Conservation (phyloP, 202 grass and related monocot genomes). For the Elaeis oleifera region DNA sequence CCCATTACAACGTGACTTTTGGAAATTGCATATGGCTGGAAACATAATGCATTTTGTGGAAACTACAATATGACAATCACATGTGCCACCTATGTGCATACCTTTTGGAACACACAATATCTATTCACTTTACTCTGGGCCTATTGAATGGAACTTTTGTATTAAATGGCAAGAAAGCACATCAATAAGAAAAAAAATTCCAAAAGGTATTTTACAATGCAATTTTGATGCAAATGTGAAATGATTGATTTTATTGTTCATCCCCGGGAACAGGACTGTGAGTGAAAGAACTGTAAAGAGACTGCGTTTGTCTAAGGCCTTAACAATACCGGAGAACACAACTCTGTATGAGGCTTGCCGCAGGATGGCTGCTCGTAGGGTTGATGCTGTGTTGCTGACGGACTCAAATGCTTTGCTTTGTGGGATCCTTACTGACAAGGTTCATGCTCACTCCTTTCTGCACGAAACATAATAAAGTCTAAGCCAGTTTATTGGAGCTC, state of each 20-base stretch:
- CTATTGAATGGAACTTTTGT: no score
- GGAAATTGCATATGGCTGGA: no score
- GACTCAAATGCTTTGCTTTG: slow-evolving; percentile 90
- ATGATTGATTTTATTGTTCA: not conserved
- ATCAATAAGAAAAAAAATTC: no score
- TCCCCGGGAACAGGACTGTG: slow-evolving; percentile 23
- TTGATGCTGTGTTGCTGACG: slow-evolving; percentile 77
- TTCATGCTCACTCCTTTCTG: slow-evolving; percentile 25
- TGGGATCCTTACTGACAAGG: slow-evolving; percentile 98
- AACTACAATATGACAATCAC: no score
- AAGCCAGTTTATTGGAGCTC: not conserved
- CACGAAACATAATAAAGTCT: not conserved
- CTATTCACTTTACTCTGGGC: no score
- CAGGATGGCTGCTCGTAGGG: slow-evolving; percentile 68
- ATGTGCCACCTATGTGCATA: no score
- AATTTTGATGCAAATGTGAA: no score
- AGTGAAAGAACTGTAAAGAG: slow-evolving; percentile 88
- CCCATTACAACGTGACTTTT: no score
- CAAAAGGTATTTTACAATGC: no score
- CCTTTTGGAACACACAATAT: no score
- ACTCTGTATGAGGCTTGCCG: slow-evolving; percentile 73
- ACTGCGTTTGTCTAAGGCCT: slow-evolving; percentile 82
- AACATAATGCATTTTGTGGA: no score
- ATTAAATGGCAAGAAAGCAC: no score
- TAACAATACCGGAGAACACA: slow-evolving; percentile 85